Evolutionary conservation across 306 rosid species (phyloP).

Genomic region (Quillaja saponaria): DNA sequence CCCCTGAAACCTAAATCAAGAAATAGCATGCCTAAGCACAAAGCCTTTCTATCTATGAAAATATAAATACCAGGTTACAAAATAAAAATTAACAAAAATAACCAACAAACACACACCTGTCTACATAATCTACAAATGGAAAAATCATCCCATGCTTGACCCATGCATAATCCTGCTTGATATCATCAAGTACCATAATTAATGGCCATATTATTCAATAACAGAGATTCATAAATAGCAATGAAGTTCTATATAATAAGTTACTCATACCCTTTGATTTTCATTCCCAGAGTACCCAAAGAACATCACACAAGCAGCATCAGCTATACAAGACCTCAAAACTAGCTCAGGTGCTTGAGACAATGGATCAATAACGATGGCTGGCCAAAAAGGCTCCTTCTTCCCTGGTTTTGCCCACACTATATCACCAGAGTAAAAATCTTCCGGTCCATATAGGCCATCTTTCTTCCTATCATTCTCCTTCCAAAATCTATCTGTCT

Average conservation of each 20-base stretch:
- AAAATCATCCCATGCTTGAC: constrained; percentile 83
- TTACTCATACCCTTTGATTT: constrained; percentile 72
- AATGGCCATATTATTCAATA: constrained; percentile 32
- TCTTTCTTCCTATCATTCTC: constrained; percentile 43
- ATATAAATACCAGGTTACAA: constrained; percentile 11
- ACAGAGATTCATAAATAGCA: constrained; percentile 22
- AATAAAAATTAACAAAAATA: constrained; percentile 14
- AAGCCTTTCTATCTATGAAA: constrained; percentile 13
- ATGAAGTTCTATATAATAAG: constrained; percentile 24
- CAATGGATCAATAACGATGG: constrained; percentile 93
- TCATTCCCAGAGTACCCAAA: constrained; percentile 80
- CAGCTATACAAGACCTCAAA: constrained; percentile 80
- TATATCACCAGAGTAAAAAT: constrained; percentile 85
- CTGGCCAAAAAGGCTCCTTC: constrained; percentile 99
- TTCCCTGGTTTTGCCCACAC: constrained; percentile 98
- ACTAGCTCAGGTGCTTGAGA: constrained; percentile 93
- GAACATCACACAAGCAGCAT: constrained; percentile 98
- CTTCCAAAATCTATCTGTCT: constrained; percentile 29
- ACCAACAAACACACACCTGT: constrained; percentile 61
- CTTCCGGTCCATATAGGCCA: constrained; percentile 84
- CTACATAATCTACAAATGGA: constrained; percentile 81
- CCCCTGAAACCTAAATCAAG: constrained; percentile 76
- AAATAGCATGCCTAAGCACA: constrained; percentile 35
- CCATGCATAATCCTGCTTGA: constrained; percentile 98
- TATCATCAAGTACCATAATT: constrained; percentile 36